Base-by-base conservation (phyloP, 345 rosid species). In the Gynandropsis gynandra region DNA sequence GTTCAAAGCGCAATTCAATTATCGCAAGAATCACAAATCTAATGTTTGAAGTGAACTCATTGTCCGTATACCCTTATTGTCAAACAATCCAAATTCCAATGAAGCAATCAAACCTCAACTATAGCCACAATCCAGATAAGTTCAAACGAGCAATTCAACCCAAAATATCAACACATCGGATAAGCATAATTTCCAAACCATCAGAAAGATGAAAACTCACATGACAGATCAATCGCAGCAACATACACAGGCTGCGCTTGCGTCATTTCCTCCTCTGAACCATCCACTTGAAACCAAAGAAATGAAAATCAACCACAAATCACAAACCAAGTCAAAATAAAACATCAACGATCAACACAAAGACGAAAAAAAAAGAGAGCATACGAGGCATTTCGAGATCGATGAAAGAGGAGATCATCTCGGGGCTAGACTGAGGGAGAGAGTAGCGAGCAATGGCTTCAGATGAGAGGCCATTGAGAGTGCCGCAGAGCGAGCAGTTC, bases 221-320 rank as follows among this genome's bases (percentile, higher is more conserved):
- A 83, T 1, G 97, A 78, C 57, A 92, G 73, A 78, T 85, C 97
- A 71, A 92, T 77, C 8, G 95, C 95, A 0, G 98, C 97, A 7
- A 92, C 95, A 61, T 92, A 92, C n/a, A 92, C 98, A 8, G 98
- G 97, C 42, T 77, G 66, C 5, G 95, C 95, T 61, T 78, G 73
- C 54, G 70, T 63, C 73, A 69, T 79, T 67, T 85, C 93, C 36
- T 79, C 92, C 50, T 87, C 98, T 29, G 82, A 70, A 59, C 81
- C 92, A 47, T 82, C 95, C 61, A 66, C 97, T 82, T 47, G 36
- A 52, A 55, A 31, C 64, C 34, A 16, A 42, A 21, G 37, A 41
- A 63, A 36, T 16, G 20, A 50, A 52, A 46, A 27, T 27, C 20
- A 9, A 14, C 1, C 17, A 18, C 10, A 24, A 56, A 45, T 21